phyloP scores from a whole-genome alignment of 2,329 filamentous ascomycete genomes.

The Diaporthe aspalathi region DNA sequence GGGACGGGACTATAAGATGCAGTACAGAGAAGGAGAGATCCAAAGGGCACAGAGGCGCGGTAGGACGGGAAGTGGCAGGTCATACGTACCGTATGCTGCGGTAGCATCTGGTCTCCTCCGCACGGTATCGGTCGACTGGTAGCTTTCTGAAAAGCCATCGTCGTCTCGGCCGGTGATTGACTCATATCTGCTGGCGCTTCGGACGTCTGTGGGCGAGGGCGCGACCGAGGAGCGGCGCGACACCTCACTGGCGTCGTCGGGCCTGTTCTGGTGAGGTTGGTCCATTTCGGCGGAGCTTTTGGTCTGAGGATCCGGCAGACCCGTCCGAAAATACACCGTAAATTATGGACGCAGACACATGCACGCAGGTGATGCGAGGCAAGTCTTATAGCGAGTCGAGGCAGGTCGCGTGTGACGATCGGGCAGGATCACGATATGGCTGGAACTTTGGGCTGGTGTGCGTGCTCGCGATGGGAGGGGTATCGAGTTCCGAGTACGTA shows the following conservation, averaged over 20 bases:
- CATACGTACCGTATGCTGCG: slow-evolving; percentile 63
- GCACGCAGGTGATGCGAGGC: neutral
- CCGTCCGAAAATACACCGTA: neutral
- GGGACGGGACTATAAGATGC: slow-evolving; percentile 7
- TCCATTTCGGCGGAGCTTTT: slow-evolving; percentile 54
- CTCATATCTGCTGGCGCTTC: slow-evolving; percentile 54
- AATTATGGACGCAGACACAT: neutral
- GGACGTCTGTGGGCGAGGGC: slow-evolving; percentile 63
- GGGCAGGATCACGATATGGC: slow-evolving; percentile 6
- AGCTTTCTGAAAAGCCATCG: slow-evolving; percentile 60
- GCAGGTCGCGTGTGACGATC: slow-evolving; percentile 25
- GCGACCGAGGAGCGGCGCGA: slow-evolving; percentile 46
- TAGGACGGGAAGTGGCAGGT: slow-evolving; percentile 33
- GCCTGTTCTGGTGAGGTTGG: slow-evolving; percentile 48
- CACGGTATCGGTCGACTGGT: slow-evolving; percentile 70
- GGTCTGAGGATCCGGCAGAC: neutral
- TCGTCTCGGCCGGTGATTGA: slow-evolving; percentile 54
- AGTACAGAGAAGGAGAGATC: slow-evolving; percentile 6
- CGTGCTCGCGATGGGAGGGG: neutral
- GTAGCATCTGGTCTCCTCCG: slow-evolving; percentile 65
- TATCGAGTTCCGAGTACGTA: slow-evolving; percentile 27
- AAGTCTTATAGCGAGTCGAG: neutral
- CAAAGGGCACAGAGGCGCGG: slow-evolving; percentile 15
- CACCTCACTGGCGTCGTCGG: slow-evolving; percentile 22
- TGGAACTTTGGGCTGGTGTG: slow-evolving; percentile 15